Percentiles rank a stretch among this genome's conserved stretches.
phyloP scores from a whole-genome alignment of 352 stramenopile species.

The Pythium biforme region DNA sequence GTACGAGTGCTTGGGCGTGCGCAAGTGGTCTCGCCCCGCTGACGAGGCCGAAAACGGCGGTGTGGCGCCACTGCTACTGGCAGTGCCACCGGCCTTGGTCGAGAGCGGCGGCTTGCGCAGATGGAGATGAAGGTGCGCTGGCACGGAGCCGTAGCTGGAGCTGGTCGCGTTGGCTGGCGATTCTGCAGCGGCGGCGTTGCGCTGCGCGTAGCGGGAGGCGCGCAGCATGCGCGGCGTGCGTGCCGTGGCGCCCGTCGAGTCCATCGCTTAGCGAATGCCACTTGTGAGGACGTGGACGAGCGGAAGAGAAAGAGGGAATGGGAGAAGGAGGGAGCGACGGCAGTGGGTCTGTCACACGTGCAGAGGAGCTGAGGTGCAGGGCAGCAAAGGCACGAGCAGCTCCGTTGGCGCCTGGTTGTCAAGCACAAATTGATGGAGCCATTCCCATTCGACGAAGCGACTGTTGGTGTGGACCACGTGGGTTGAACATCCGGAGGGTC shows the following conservation, averaged over 20 bases:
- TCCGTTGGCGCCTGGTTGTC: slow-evolving; percentile 7
- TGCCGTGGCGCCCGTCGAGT: slow-evolving; percentile 76
- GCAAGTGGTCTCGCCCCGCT: slow-evolving; percentile 6
- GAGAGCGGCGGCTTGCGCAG: slow-evolving; percentile 22
- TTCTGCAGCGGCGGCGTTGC: slow-evolving; percentile 16
- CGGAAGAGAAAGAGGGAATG: slow-evolving; percentile 6
- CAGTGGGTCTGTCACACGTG: slow-evolving; percentile 24
- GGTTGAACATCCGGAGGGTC: slow-evolving; percentile 15
- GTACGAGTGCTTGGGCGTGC: slow-evolving; percentile 31
- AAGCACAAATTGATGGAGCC: slow-evolving; percentile 19
- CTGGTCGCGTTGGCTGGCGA: slow-evolving; percentile 38
- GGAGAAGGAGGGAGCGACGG: not conserved
- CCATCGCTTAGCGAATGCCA: slow-evolving; percentile 38
- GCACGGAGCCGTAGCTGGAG: slow-evolving; percentile 29
- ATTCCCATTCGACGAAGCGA: slow-evolving; percentile 2
- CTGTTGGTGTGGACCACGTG: slow-evolving; percentile 20
- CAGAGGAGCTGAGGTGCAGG: not conserved
- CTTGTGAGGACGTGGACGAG: not conserved
- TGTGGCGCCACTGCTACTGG: not conserved
- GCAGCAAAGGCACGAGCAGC: slow-evolving; percentile 9
- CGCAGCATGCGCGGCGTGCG: slow-evolving; percentile 54
- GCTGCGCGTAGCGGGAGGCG: slow-evolving; percentile 10
- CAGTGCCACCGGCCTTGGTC: not conserved
- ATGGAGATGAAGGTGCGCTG: slow-evolving; percentile 15
- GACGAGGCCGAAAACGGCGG: not conserved